Conservation (phyloP, 495 filamentous ascomycete genomes). For the Bathelium albidoporum region DNA sequence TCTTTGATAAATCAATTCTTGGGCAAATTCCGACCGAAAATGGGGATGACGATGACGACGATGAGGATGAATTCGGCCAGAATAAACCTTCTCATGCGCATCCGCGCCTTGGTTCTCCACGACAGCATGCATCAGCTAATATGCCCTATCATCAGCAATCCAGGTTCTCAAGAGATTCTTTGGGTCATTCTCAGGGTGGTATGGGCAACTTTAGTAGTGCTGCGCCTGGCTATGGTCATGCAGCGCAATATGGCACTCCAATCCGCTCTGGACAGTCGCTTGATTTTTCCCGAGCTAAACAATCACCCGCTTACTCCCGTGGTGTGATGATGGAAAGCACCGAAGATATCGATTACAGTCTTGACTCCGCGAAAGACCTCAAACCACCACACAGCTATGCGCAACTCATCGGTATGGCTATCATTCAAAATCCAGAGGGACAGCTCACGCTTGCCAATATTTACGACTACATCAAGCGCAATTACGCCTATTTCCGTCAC, state of each 20-base stretch:
- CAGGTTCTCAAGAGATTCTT: background rate
- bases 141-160: conserved; percentile 5
- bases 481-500: conserved; percentile 83
- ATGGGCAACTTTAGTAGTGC: conserved; percentile 3
- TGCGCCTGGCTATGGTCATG: conserved; percentile 5
- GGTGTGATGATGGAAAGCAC: conserved; percentile 65
- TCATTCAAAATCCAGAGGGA: conserved; percentile 71
- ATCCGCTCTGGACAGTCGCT: conserved; percentile 14
- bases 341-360: conserved; percentile 74
- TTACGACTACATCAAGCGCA: conserved; percentile 78
- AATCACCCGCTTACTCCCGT: conserved; percentile 41
- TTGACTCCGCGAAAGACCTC: conserved; percentile 71
- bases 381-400: conserved; percentile 95
- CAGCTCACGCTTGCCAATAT: conserved; percentile 82
- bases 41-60: conserved; percentile 23
- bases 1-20: conserved; percentile 20
- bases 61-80: conserved; percentile 14
- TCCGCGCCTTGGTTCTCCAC: conserved; percentile 8
- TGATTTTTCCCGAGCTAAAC: conserved; percentile 5
- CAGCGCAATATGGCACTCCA: conserved; percentile 12
- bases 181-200: background rate
- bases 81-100: conserved; percentile 8
- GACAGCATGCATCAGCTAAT: conserved; percentile 7
- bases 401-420: conserved; percentile 93
- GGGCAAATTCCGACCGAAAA: conserved; percentile 19